Conservation (phyloP, 164 flowering plant genomes). For the Macadamia integrifolia region DNA sequence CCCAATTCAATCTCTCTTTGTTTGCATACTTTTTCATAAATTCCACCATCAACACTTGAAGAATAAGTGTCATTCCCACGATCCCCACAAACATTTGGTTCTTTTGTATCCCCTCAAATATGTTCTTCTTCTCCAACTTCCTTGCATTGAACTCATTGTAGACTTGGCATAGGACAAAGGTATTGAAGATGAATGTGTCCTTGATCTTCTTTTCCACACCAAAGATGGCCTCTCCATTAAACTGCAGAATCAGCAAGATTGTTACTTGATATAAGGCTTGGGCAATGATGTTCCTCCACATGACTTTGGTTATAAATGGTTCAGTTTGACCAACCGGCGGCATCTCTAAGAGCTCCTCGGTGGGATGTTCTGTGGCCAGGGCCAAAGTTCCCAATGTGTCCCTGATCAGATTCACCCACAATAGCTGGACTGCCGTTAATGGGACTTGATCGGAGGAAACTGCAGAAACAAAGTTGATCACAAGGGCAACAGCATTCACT, state of each 20-base stretch:
- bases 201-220: conserved; percentile 4
- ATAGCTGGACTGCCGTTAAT: too few relatives aligned
- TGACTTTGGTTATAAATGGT: conserved; percentile 6
- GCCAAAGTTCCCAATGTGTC: conserved; percentile 10
- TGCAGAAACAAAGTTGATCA: too few relatives aligned
- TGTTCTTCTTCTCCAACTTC: conserved; percentile 6
- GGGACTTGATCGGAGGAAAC: too few relatives aligned
- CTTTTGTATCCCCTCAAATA: conserved; percentile 5
- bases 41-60: conserved; percentile 12
- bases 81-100: conserved; percentile 8
- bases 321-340: conserved; percentile 10
- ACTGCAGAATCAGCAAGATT: conserved; percentile 5
- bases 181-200: conserved; percentile 7
- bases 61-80: conserved; percentile 2
- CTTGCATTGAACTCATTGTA: conserved; percentile 11
- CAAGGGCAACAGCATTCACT: too few relatives aligned
- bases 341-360: conserved; percentile 8
- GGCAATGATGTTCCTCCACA: conserved; percentile 11
- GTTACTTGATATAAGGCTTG: conserved; percentile 9
- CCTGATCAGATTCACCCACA: too few relatives aligned
- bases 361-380: conserved; percentile 10
- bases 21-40: conserved; percentile 6
- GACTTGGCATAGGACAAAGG: conserved; percentile 9
- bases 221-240: conserved; percentile 5
- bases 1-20: conserved; percentile 6